Evolutionary conservation across 2,329 filamentous ascomycete species (phyloP).

Genomic region (Dendrostoma leiphaemia): DNA sequence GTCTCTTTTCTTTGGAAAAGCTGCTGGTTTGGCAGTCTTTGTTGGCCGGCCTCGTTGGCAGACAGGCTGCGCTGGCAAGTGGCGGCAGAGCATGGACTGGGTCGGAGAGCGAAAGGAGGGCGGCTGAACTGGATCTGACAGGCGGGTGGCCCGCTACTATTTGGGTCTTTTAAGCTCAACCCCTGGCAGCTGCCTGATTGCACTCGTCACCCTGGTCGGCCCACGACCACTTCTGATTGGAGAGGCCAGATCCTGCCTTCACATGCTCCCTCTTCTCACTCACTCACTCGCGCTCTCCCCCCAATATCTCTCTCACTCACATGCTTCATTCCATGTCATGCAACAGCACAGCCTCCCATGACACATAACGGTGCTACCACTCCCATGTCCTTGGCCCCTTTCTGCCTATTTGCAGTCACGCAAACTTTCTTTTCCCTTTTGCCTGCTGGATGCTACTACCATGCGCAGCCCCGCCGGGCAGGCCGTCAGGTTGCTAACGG

Average conservation of each 20-base stretch:
- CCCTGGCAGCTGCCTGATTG: conserved; percentile 21
- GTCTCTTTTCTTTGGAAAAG: background rate
- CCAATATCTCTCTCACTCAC: background rate
- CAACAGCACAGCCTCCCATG: conserved; percentile 1
- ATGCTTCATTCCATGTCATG: conserved; percentile 3
- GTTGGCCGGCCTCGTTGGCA: conserved; percentile 21
- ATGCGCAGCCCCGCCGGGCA: too few species aligned
- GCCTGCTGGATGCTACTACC: background rate
- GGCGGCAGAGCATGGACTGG: conserved; percentile 26
- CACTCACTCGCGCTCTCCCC: background rate
- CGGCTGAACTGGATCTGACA: conserved; percentile 30
- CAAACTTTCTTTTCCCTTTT: background rate
- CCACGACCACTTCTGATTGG: conserved; percentile 26
- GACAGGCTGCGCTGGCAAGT: background rate
- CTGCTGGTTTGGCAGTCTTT: conserved; percentile 8
- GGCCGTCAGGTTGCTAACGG: conserved; percentile 1
- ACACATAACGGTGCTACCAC: background rate
- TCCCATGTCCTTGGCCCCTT: background rate
- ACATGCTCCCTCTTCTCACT: background rate
- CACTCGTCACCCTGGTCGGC: conserved; percentile 21
- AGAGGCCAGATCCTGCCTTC: conserved; percentile 6
- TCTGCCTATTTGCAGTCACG: background rate
- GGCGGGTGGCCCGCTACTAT: conserved; percentile 50
- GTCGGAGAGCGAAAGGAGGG: conserved; percentile 31
- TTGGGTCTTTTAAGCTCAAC: conserved; percentile 53